Base-by-base conservation (phyloP, 768 basidiomycete genomes). In the Daedaleopsis sinensis region DNA sequence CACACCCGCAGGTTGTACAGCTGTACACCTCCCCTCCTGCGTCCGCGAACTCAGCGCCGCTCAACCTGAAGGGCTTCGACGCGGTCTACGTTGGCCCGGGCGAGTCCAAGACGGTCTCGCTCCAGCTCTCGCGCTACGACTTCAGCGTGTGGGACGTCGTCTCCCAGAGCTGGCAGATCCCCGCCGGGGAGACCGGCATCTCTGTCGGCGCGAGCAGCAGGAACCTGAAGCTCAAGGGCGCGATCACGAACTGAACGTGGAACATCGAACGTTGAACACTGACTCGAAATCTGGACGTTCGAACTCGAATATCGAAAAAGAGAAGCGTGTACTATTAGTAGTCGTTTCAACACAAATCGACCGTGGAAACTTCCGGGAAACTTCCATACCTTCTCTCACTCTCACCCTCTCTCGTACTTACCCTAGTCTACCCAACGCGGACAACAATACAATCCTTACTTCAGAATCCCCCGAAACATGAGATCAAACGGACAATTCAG, bases 161-260 rank as follows among this genome's bases (percentile, higher is more conserved):
- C n/a, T 61, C 69, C 23, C 80, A 81, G 69, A 61, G 70, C 16
- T 81, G 79, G 79, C 60, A 66, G 11, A 66, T 79, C 16, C 76
- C 78, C 7, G 66, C 75, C 1, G 92, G 90, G 1, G 78, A 69
- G 21, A 87, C 90, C 62, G 76, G 77, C 4, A 79, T 94, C 42
- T 81, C 83, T 3, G 74, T 91, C 36, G 90, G 90, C 8, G 81
- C 83, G 50, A 90, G 89, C 68, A 90, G 88, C 70, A 78, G 89
- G 65, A 81, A 90, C 72, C 69, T 72, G 10, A 79, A 81, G 59
- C 66, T 91, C 71, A 74, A 68, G 13, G 86, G 87, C 8, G 68
- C 68, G 10, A 64, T 77, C 35, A 62, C 62, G 9, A 69, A 67
- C 47, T 71, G 43, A 63, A 12, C 27, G 27, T 32, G 3, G 27